Percentiles rank a stretch among this genome's conserved stretches.
phyloP scores from a whole-genome alignment of 1,284 basidiomycete species.

The Cryptococcus sp. region DNA sequence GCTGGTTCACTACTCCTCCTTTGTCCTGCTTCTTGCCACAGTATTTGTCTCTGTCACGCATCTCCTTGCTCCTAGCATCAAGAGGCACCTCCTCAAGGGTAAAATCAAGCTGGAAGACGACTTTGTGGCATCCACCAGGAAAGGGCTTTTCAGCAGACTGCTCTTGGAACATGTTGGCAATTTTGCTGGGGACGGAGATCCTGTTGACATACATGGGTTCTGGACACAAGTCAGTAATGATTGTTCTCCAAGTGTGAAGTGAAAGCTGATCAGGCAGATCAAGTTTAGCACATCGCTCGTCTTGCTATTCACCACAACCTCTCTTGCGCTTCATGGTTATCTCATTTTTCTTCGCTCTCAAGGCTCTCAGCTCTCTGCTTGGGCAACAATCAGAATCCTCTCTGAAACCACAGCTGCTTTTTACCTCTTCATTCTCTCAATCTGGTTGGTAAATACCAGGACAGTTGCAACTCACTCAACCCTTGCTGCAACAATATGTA shows the following conservation, averaged over 20 bases:
- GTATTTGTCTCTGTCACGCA: slow-evolving; percentile 2
- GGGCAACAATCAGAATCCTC: background rate
- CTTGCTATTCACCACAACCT: slow-evolving; percentile 1
- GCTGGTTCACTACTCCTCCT: background rate
- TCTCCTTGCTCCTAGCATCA: background rate
- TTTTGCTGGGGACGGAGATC: slow-evolving; percentile 14
- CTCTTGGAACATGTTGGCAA: slow-evolving; percentile 11
- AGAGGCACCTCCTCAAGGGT: background rate
- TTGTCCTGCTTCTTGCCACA: background rate
- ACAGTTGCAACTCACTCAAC: slow-evolving; percentile 1
- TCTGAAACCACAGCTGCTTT: slow-evolving; percentile 3
- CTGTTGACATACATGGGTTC: slow-evolving; percentile 15
- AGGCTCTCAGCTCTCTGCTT: background rate
- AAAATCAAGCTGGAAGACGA: slow-evolving; percentile 6
- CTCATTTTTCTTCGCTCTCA: background rate
- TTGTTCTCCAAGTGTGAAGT: background rate
- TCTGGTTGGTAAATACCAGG: slow-evolving; percentile 4
- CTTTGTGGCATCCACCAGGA: background rate
- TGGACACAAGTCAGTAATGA: slow-evolving; percentile 18
- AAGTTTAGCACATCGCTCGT: slow-evolving; percentile 3
- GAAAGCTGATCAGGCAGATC: background rate
- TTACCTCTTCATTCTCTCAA: slow-evolving; percentile 8
- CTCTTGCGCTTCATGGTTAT: slow-evolving; percentile 3
- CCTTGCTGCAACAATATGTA: slow-evolving; percentile 17
- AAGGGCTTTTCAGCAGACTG: slow-evolving; percentile 4